Conservation (phyloP, 306 rosid species). For the Trifolium pratense region DNA sequence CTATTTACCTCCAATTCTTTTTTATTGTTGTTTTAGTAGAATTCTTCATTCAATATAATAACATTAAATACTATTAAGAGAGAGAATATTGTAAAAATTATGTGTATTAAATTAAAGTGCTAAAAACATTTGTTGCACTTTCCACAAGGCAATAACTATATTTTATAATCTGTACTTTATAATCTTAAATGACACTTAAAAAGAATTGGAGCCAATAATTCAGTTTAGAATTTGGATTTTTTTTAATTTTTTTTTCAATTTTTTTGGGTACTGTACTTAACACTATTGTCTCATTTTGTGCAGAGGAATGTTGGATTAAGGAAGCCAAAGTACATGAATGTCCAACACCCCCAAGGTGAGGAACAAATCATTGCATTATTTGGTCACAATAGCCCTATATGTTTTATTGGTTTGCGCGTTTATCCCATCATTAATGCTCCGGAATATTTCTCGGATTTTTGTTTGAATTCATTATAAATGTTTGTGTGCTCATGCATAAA, state of each 20-base stretch:
- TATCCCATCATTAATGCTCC: slow-evolving; percentile 21
- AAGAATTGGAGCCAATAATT: neutral
- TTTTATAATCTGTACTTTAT: neutral
- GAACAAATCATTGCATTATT: slow-evolving; percentile 27
- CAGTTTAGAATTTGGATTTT: neutral
- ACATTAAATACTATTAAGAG: slow-evolving; percentile 7
- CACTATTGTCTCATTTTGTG: slow-evolving; percentile 32
- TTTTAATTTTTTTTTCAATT: neutral
- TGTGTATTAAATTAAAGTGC: neutral
- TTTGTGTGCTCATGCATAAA: slow-evolving; percentile 17
- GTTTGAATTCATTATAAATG: slow-evolving; percentile 3
- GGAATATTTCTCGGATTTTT: slow-evolving; percentile 10
- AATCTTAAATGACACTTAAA: slow-evolving; percentile 1
- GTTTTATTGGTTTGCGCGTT: slow-evolving; percentile 15
- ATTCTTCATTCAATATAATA: neutral
- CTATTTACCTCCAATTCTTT: neutral
- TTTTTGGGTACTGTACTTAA: neutral
- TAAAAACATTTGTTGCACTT: slow-evolving; percentile 8
- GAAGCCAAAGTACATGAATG: slow-evolving; percentile 57
- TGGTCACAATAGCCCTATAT: slow-evolving; percentile 18
- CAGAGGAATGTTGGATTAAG: slow-evolving; percentile 59
- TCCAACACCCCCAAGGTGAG: slow-evolving; percentile 61
- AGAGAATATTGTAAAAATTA: slow-evolving; percentile 1
- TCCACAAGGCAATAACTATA: slow-evolving; percentile 13
- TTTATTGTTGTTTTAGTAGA: neutral